Base-by-base conservation (phyloP, 192 early-diverging fungal species). In the Kappamyces sp. region DNA sequence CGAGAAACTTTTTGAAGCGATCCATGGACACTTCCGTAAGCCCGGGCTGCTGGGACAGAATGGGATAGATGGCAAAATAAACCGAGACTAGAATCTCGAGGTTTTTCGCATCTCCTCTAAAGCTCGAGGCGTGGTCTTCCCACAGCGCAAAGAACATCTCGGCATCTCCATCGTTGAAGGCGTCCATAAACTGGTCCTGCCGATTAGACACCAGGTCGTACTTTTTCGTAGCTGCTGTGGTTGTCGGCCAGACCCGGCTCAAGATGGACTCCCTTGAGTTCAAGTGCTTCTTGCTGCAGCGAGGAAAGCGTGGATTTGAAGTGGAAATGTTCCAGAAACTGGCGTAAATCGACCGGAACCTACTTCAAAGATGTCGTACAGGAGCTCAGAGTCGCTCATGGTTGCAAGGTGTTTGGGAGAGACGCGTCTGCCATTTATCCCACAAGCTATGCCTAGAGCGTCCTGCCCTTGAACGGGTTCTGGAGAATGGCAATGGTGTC, bases 61-160 rank as follows among this genome's bases (percentile, higher is more conserved):
- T 61, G 30, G 74, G 72, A 31, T 65, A 70, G 12, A 80, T 61
- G 14, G 78, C 78, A 64, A 80, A 80, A 51, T 80, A 74, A 8
- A 80, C 67, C 42, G 49, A 70, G 40, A 62, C 43, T 45, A 64
- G 49, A 48, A 80, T 71, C 59, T 78, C 78, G 12, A 80, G 45
- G 42, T 61, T 62, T 38, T 62, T 59, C 46, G 53, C 14, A 3
- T 65, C 62, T 29, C 78, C 77, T 8, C 49, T 47, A 29, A 79
- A 69, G 34, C 5, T 49, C 22, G 22, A 8, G 9, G 47, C 6
- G 52, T 66, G 61, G 2, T 59, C 61, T 49, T 80, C 73, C 78
- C 78, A 80, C 2, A 72, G 59, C n/a, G 37, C 43, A 46, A 76
- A 76, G 51, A 80, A 80, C 14, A 58, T 57, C 5, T 63, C 55